Base-by-base conservation (phyloP, 1,284 basidiomycete genomes). In the Cutaneotrichosporon cutaneum region DNA sequence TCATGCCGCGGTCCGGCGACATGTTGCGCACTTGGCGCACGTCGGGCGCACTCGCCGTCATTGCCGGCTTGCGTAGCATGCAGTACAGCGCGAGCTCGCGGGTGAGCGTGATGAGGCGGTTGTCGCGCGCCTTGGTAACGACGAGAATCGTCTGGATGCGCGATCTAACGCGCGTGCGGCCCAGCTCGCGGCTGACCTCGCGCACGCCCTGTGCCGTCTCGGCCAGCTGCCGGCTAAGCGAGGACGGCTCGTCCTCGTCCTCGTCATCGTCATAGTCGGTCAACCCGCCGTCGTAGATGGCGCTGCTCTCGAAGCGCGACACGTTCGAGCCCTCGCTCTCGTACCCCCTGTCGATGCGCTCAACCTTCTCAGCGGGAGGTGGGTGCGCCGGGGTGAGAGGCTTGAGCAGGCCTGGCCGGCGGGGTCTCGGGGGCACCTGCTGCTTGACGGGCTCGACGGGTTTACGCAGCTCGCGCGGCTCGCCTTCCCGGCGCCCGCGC, bases 161-260 rank as follows among this genome's bases (percentile, higher is more conserved):
- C 5, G 91, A 90, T 63, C 88, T 88, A 64, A 99, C 92, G 47
- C 92, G 86, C 5, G 94, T 94, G 58, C 94, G 90, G 58, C 94
- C 94, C 93, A 99, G 88, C 80, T 97, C 92, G 80, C 96, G 96
- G 86, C 92, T 95, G 92, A 98, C 95, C 81, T 99, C 96, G 56
- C 95, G 86, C 27, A 99, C 95, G 47, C 93, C 90, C 26, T 95
- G 92, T 16, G 95, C 96, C 16, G 95, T 99, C 81, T 95, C 94
- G 9, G 95, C 96, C 18, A 99, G 84, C 74, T 94, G 92, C 71
- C 87, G 88, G 3, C 96, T 98, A 69, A 98, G 81, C 73, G 86
- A 94, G 61, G 71, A 79, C 54, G 88, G 87, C 35, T 88, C 87
- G 30, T 79, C 78, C 18, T 83, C 83, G 55, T 80, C 80, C 45